Conservation (phyloP, 495 filamentous ascomycete genomes). For the Melanomma pulvis-pyrius region DNA sequence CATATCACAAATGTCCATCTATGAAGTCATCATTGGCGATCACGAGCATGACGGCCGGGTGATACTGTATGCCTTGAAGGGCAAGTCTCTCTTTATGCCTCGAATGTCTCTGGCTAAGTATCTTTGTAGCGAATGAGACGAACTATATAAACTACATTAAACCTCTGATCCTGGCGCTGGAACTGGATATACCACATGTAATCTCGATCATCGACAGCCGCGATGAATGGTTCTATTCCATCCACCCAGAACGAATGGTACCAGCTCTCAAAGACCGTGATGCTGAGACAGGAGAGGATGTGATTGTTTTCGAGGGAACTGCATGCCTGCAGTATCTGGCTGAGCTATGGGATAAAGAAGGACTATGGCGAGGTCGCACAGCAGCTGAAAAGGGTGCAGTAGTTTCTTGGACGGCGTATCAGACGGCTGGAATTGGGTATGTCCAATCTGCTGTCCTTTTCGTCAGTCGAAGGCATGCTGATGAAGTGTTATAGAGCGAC, state of each 20-base stretch:
- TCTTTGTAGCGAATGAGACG: conserved; percentile 35
- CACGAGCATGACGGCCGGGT: conserved; percentile 34
- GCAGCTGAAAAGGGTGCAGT: conserved; percentile 29
- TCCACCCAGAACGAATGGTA: conserved; percentile 38
- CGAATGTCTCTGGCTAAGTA: not conserved
- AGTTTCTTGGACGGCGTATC: conserved; percentile 22
- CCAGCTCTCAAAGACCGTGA: conserved; percentile 34
- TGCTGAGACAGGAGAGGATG: conserved; percentile 25
- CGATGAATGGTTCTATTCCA: conserved; percentile 33
- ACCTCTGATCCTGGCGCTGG: conserved; percentile 37
- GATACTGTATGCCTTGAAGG: conserved; percentile 40
- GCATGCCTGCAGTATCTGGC: conserved; percentile 42
- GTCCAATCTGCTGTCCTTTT: not conserved
- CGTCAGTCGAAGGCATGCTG: not conserved
- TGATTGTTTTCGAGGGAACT: conserved; percentile 41
- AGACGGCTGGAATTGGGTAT: conserved; percentile 22
- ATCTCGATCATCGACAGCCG: conserved; percentile 39
- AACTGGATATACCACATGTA: conserved; percentile 35
- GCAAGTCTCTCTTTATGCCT: not conserved
- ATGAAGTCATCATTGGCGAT: conserved; percentile 30
- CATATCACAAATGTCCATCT: too few species aligned
- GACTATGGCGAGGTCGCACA: conserved; percentile 30
- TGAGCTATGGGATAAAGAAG: conserved; percentile 30
- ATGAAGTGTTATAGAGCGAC: conserved; percentile 5
- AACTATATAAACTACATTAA: conserved; percentile 43